Evolutionary conservation across 805 yeast species (phyloP).

Genomic region (Spathaspora hagerdaliae): DNA sequence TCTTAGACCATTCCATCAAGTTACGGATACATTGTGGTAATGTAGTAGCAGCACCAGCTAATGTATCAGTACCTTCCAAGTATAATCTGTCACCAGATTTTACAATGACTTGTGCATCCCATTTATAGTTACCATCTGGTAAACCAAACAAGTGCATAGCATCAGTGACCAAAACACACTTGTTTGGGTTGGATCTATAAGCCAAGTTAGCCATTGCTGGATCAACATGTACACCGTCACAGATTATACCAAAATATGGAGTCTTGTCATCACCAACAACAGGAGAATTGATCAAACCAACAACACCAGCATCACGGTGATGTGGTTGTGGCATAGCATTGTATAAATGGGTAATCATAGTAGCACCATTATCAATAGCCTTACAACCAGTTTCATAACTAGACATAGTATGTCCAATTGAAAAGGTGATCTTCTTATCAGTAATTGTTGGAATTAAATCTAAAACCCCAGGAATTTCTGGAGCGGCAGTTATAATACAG

Average conservation of each 20-base stretch:
- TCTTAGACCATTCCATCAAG: conserved; percentile 45
- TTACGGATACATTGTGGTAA: conserved; percentile 49
- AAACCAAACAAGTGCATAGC: conserved; percentile 57
- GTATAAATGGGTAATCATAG: conserved; percentile 59
- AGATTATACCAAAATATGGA: conserved; percentile 53
- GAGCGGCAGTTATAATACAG: conserved; percentile 48
- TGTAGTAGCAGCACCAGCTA: conserved; percentile 61
- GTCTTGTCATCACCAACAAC: conserved; percentile 15
- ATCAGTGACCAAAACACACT: conserved; percentile 54
- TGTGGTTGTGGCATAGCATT: conserved; percentile 63
- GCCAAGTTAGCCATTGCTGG: conserved; percentile 50
- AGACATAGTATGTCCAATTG: conserved; percentile 47
- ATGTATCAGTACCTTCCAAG: conserved; percentile 51
- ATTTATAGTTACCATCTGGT: conserved; percentile 51
- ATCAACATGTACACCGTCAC: conserved; percentile 59
- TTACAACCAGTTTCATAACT: conserved; percentile 33
- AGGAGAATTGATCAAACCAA: conserved; percentile 42
- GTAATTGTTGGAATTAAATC: conserved; percentile 36
- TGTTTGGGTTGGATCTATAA: conserved; percentile 48
- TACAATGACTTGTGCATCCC: conserved; percentile 46
- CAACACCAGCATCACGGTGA: conserved; percentile 55
- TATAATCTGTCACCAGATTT: conserved; percentile 45
- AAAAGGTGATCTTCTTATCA: conserved; percentile 31
- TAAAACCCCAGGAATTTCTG: conserved; percentile 45
- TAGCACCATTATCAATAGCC: conserved; percentile 49